A percentile compares a stretch with the other conserved stretches of the same genome.
Evolutionary conservation across 1,139 yeast genomes (phyloP).

Genomic region (Diutina rugosa): DNA sequence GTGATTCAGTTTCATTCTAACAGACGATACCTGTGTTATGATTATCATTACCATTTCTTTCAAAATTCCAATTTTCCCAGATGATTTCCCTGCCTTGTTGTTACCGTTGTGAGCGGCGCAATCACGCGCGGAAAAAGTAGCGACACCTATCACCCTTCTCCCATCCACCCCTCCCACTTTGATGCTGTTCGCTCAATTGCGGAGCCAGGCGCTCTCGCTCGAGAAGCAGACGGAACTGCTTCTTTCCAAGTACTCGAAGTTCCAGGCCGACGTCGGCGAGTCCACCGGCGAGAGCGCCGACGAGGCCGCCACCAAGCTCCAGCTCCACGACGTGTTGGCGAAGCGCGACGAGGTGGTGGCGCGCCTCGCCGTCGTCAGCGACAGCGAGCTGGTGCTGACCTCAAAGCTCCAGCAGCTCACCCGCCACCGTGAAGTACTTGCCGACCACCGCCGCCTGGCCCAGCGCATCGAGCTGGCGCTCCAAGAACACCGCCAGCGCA

Average conservation of each 20-base stretch:
- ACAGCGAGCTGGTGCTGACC: constrained; percentile 40
- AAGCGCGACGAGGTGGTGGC: constrained; percentile 27
- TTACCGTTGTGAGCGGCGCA: neutral
- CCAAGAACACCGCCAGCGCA: constrained; percentile 62
- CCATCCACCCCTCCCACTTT: neutral
- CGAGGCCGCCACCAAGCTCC: constrained; percentile 47
- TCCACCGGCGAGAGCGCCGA: constrained; percentile 18
- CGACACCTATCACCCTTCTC: neutral
- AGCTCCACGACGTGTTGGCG: constrained; percentile 29
- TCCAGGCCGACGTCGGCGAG: constrained; percentile 39
- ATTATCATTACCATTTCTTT: too few relatives aligned
- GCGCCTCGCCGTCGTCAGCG: constrained; percentile 30
- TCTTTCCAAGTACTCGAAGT: constrained; percentile 37
- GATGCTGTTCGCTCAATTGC: constrained; percentile 2
- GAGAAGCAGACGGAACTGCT: constrained; percentile 43
- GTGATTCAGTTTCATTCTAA: too few relatives aligned
- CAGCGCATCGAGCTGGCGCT: constrained; percentile 45
- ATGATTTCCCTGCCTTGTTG: neutral
- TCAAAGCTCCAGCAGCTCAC: constrained; percentile 72
- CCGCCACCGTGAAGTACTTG: constrained; percentile 67
- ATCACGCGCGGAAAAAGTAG: neutral
- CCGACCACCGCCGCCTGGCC: constrained; percentile 58
- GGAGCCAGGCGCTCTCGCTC: constrained; percentile 36
- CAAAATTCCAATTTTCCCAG: too few relatives aligned
- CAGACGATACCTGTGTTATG: too few relatives aligned